These are phyloP conservation scores for Fraxinus pennsylvanica DNA, from an alignment of 257 asterid species.

Conservation along the genomic window DNA sequence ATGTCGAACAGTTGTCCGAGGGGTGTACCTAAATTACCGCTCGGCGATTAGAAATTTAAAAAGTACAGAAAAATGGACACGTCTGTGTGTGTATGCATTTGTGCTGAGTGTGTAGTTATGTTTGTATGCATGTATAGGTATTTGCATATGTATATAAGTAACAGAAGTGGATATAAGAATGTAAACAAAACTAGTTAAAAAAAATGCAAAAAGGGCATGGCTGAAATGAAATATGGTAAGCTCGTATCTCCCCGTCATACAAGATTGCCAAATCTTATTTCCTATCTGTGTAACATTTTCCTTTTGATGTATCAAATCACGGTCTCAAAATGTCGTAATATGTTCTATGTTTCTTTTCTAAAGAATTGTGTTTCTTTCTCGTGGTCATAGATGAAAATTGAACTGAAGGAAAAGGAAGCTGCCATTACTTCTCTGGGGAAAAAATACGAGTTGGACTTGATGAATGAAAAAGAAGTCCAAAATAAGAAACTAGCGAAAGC, in stretches of 20 bases:
- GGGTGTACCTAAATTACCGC: too few species aligned
- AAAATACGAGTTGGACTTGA: slow-evolving; percentile 50
- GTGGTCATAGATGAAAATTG: slow-evolving; percentile 53
- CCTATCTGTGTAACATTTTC: background rate
- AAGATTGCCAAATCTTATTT: background rate
- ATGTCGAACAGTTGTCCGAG: too few species aligned
- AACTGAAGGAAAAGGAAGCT: slow-evolving; percentile 59
- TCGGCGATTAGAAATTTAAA: too few species aligned
- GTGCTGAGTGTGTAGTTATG: background rate
- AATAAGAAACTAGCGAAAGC: slow-evolving; percentile 46
- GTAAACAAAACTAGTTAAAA: background rate
- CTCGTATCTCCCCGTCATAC: background rate
- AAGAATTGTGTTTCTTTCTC: slow-evolving; percentile 24
- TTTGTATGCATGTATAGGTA: background rate
- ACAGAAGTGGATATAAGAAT: background rate
- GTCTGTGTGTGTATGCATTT: background rate
- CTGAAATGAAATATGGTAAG: background rate
- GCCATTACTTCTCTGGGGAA: slow-evolving; percentile 47
- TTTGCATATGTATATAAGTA: background rate
- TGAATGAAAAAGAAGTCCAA: slow-evolving; percentile 49
- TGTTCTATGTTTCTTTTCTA: slow-evolving; percentile 21
- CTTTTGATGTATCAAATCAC: background rate
- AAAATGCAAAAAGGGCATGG: slow-evolving; percentile 1
- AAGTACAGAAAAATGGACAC: too few species aligned
- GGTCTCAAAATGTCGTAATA: background rate